These are phyloP conservation scores for Ceratocystis huliohia DNA, from an alignment of 2,329 filamentous ascomycete species.

Conservation along the genomic window DNA sequence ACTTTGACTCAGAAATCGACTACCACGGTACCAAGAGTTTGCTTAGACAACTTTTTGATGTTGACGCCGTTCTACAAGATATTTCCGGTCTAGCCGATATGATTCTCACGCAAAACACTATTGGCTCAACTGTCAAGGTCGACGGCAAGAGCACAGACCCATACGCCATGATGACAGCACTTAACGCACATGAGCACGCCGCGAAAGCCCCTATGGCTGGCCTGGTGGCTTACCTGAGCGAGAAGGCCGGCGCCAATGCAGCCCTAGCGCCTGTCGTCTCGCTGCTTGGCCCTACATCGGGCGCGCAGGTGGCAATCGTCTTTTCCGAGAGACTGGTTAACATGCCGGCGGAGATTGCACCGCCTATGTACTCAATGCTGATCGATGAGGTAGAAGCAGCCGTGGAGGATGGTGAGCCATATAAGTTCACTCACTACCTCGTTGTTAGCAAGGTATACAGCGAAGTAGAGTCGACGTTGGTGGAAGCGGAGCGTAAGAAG, in stretches of 20 bases:
- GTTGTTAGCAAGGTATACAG: constrained; percentile 85
- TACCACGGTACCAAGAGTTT: constrained; percentile 91
- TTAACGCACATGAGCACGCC: constrained; percentile 71
- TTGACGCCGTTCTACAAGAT: constrained; percentile 74
- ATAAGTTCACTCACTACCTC: constrained; percentile 85
- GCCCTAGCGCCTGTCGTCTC: constrained; percentile 33
- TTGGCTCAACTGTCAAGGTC: constrained; percentile 95
- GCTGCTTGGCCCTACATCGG: constrained; percentile 24
- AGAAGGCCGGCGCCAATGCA: constrained; percentile 43
- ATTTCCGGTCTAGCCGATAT: constrained; percentile 76
- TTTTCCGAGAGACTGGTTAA: constrained; percentile 93
- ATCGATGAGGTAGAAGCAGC: constrained; percentile 82
- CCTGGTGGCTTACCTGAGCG: constrained; percentile 57
- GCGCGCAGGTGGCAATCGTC: constrained; percentile 63
- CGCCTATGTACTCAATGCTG: constrained; percentile 90
- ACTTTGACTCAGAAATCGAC: constrained; percentile 76
- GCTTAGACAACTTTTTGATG: constrained; percentile 81
- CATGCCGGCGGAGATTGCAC: constrained; percentile 83
- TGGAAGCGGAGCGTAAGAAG: constrained; percentile 37
- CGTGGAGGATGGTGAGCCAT: constrained; percentile 80
- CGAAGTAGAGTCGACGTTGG: constrained; percentile 71
- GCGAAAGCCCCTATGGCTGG: constrained; percentile 59
- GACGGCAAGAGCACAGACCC: constrained; percentile 87
- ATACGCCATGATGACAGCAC: constrained; percentile 78
- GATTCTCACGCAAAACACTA: constrained; percentile 70